Evolutionary conservation across 495 filamentous ascomycete genomes (phyloP), one percentile per base, ranked within the genome.

Genomic region (Darksidea phi): DNA sequence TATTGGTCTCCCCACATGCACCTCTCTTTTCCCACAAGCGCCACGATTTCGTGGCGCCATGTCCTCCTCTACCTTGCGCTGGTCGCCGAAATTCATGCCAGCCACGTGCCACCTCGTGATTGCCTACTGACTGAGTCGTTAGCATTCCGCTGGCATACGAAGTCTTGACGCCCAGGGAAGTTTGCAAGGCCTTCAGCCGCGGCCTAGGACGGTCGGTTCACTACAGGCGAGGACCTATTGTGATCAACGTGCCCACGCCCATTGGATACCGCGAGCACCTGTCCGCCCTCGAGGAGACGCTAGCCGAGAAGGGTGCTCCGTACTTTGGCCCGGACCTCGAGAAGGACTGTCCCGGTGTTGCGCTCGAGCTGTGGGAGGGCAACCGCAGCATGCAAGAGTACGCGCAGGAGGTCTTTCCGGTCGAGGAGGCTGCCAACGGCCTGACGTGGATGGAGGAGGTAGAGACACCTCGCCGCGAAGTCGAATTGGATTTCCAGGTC

Each of bases 121-220:
- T 13, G 25, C 23, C 11, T 52, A 51, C 56, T 61, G 32, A 64
- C 61, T 17, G 32, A 7, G 7, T 38, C 34, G 13, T 20, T 47
- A 95, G 92, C 48, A 90, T 98, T 58, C 88, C 91, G 2, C 81
- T 98, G 23, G 91, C 94, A 20, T 97, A 95, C 76, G 90, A 96
- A 72, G 85, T 91, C 51, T 82, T 97, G 25, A 90, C 88, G 0
- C 94, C 94, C 0, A 72, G 75, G 37, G 85, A 96, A 81, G 90
- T 86, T 45, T 97, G 93, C 73, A 76, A 79, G 32, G 83, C 83
- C 18, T 97, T 98, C 68, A 79, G 84, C 20, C 80, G 82, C 25
- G 94, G 88, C n/a, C 77, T 97, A 10, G 80, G 83, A 54, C 82
- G 91, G 21, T 87, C 82, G 0, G 89, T 95, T 37, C 79, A 76